These are phyloP conservation scores for Arthrinium phaeospermum DNA, from an alignment of 2,329 filamentous ascomycete species.

Conservation along the genomic window DNA sequence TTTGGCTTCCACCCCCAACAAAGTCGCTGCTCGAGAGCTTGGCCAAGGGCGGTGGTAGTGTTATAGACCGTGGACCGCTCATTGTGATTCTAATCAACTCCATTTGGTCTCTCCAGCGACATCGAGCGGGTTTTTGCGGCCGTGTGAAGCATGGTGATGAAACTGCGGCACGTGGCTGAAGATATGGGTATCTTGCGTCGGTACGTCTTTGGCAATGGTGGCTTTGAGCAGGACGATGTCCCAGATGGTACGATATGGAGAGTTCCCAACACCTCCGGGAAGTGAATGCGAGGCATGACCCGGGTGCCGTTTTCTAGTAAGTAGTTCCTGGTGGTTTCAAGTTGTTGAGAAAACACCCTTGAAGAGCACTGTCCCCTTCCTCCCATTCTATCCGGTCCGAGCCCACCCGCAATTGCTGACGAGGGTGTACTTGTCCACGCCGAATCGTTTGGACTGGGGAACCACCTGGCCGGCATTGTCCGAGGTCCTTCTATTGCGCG, in stretches of 20 bases:
- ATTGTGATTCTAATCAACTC: constrained; percentile 32
- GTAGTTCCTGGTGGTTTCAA: background rate
- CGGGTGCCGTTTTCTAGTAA: background rate
- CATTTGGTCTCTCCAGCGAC: constrained; percentile 26
- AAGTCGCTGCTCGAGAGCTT: constrained; percentile 28
- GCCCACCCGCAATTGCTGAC: background rate
- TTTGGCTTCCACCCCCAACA: constrained; percentile 31
- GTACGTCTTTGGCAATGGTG: background rate
- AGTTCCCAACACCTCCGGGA: background rate
- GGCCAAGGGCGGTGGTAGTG: constrained; percentile 28
- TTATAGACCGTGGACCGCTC: constrained; percentile 30
- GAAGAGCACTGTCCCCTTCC: background rate
- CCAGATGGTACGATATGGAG: background rate
- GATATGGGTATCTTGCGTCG: constrained; percentile 27
- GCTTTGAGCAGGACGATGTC: background rate
- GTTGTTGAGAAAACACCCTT: no score
- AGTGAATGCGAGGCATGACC: background rate
- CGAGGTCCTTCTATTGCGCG: background rate
- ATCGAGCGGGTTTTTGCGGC: constrained; percentile 26
- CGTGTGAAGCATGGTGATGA: background rate
- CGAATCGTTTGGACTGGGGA: background rate
- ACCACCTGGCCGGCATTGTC: background rate
- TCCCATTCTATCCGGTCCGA: background rate
- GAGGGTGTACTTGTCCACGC: no score
- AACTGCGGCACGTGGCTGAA: constrained; percentile 17